Evolutionary conservation across 2,329 filamentous ascomycete genomes (phyloP).

Genomic region (Colletotrichum sp.): DNA sequence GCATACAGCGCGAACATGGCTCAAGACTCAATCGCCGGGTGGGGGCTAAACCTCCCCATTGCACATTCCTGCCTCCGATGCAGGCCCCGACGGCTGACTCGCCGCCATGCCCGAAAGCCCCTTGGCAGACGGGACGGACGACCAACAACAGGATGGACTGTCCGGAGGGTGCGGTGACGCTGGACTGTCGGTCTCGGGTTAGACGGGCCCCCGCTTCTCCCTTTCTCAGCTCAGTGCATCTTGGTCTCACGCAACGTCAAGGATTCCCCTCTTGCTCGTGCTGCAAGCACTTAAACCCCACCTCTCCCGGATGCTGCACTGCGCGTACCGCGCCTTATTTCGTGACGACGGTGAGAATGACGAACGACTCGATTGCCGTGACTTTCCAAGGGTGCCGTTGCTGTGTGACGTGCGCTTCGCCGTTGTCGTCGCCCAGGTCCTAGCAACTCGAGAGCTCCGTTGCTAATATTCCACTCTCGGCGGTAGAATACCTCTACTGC

Average conservation of each 20-base stretch:
- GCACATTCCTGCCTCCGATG: background rate
- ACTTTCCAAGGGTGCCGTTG: background rate
- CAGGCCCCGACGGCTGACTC: conserved; percentile 3
- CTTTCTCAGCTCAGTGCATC: background rate
- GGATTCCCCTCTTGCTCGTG: background rate
- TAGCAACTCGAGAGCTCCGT: background rate
- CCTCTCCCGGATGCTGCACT: background rate
- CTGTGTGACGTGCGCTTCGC: background rate
- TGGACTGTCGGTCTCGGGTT: background rate
- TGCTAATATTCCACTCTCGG: background rate
- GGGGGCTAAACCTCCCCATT: background rate
- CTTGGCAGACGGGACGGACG: background rate
- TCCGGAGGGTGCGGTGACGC: background rate
- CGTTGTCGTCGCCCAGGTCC: background rate
- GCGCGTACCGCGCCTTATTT: background rate
- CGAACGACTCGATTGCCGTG: background rate
- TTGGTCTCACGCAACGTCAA: background rate
- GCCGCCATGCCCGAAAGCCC: background rate
- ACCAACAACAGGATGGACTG: background rate
- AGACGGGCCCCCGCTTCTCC: background rate
- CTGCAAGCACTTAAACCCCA: background rate
- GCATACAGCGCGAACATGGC: background rate
- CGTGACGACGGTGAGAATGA: background rate
- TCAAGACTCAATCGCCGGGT: background rate
- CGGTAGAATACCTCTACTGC: background rate